Conservation (phyloP, 805 yeast genomes). For the Metschnikowia similis region DNA sequence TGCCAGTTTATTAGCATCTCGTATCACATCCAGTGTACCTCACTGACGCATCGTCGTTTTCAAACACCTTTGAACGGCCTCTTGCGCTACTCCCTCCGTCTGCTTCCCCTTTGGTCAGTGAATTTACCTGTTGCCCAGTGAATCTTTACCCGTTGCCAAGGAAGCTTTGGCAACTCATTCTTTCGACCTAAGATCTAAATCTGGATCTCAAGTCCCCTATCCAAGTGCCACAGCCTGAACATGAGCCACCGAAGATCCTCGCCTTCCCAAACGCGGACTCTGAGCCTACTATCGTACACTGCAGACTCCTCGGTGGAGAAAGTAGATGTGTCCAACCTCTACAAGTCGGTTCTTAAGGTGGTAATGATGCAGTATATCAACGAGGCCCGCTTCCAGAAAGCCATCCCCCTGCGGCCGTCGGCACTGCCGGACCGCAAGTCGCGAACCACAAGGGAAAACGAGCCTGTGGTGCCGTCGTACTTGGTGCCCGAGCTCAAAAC, state of each 20-base stretch:
- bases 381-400: slow-evolving; percentile 57
- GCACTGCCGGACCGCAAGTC: slow-evolving; percentile 11
- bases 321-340: slow-evolving; percentile 32
- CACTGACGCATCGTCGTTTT: too few relatives aligned
- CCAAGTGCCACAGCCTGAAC: too few relatives aligned
- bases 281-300: slow-evolving; percentile 10
- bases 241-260: slow-evolving; percentile 1
- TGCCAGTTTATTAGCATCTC: too few relatives aligned
- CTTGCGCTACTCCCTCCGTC: too few relatives aligned
- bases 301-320: slow-evolving; percentile 18
- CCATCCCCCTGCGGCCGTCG: slow-evolving; percentile 11
- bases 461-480: slow-evolving; percentile 29
- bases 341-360: slow-evolving; percentile 51
- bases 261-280: slow-evolving; percentile 8
- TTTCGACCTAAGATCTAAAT: too few relatives aligned
- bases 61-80: too few relatives aligned
- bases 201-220: too few relatives aligned
- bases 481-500: slow-evolving; percentile 37
- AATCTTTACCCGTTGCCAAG: too few relatives aligned
- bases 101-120: too few relatives aligned
- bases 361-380: slow-evolving; percentile 56
- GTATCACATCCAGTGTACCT: too few relatives aligned
- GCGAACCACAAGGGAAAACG: slow-evolving; percentile 7
- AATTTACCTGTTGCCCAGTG: too few relatives aligned
- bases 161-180: too few relatives aligned